A percentile compares a stretch with the other conserved stretches of the same genome.
These are phyloP conservation scores for Fragilaria radians DNA, from an alignment of 108 stramenopile genomes.

Conservation along the genomic window DNA sequence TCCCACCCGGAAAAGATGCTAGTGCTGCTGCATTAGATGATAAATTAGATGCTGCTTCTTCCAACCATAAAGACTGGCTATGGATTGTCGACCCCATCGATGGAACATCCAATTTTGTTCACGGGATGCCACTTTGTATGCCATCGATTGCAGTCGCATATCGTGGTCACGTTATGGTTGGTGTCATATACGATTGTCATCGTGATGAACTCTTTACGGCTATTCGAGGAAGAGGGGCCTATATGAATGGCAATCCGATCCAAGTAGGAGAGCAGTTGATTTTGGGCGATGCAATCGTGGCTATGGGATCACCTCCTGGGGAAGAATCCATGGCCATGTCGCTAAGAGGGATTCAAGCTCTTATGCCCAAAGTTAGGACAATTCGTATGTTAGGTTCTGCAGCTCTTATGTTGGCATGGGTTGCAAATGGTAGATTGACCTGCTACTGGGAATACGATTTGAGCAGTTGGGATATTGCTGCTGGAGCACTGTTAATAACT, in stretches of 20 bases:
- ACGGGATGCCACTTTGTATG: conserved; percentile 71
- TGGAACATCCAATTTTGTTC: conserved; percentile 75
- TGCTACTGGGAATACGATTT: conserved; percentile 80
- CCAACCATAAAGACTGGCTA: conserved; percentile 34
- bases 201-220: conserved; percentile 78
- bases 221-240: conserved; percentile 60
- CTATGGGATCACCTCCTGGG: conserved; percentile 68
- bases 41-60: conserved; percentile 22
- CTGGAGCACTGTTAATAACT: conserved; percentile 60
- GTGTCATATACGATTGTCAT: conserved; percentile 84
- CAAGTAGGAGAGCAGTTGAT: conserved; percentile 4
- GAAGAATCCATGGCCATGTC: conserved; percentile 68
- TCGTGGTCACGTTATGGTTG: conserved; percentile 65
- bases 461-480: conserved; percentile 76
- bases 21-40: conserved; percentile 57
- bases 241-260: conserved; percentile 48
- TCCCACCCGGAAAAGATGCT: conserved; percentile 73
- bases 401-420: conserved; percentile 77
- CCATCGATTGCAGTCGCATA: conserved; percentile 78
- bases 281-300: conserved; percentile 40
- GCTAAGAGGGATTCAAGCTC: conserved; percentile 45
- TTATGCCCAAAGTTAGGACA: conserved; percentile 66
- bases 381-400: conserved; percentile 79
- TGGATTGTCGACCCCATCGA: conserved; percentile 70
- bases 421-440: conserved; percentile 66